phyloP scores from a whole-genome alignment of 441 rosid genomes.

The Gossypium lobatum region DNA sequence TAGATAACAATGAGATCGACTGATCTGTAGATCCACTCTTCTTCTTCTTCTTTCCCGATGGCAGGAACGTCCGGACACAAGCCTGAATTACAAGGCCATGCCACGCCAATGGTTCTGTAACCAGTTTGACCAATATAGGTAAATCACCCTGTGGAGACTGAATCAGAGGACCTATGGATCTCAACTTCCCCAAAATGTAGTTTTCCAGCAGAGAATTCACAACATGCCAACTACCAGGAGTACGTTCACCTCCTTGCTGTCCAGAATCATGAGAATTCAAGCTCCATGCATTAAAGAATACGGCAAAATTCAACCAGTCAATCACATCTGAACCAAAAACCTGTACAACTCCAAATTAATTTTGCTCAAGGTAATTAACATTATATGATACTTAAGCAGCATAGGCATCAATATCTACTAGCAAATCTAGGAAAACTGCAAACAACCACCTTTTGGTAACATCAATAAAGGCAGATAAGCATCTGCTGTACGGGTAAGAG shows the following conservation, averaged over 20 bases:
- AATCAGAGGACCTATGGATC: conserved; percentile 41
- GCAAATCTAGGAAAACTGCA: neutral
- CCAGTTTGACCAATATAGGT: conserved; percentile 54
- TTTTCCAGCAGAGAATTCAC: conserved; percentile 56
- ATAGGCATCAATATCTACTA: neutral
- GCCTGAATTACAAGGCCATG: conserved; percentile 71
- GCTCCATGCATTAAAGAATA: conserved; percentile 81
- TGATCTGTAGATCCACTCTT: conserved; percentile 54
- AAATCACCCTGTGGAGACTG: conserved; percentile 41
- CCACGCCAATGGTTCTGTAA: conserved; percentile 93
- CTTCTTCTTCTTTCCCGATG: conserved; percentile 95
- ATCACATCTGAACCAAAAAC: conserved; percentile 59
- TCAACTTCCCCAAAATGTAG: conserved; percentile 44
- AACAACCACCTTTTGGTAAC: neutral
- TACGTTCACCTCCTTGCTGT: conserved; percentile 26
- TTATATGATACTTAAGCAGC: neutral
- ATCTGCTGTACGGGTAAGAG: neutral
- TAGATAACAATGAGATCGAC: conserved; percentile 31
- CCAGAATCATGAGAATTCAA: conserved; percentile 51
- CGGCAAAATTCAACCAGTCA: conserved; percentile 87
- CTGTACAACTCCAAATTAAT: conserved; percentile 37
- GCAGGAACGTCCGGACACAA: conserved; percentile 61
- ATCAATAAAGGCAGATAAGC: neutral
- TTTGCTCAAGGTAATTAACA: neutral
- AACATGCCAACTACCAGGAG: conserved; percentile 37